phyloP scores from a whole-genome alignment of 2,329 filamentous ascomycete species.

The Aspergillus piperis region DNA sequence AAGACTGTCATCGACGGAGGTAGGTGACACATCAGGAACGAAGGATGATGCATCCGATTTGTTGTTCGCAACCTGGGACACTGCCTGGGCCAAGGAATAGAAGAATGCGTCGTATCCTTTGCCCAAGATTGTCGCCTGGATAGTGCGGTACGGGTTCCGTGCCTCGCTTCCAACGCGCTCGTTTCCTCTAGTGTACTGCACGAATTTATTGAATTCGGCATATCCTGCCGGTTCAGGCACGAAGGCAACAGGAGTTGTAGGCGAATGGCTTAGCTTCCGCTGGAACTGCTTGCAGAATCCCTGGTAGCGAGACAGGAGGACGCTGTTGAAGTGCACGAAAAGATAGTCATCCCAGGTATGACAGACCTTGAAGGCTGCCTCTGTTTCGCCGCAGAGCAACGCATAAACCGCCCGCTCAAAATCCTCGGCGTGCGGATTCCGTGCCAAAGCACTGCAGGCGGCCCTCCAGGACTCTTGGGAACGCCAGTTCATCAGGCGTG shows the following conservation, averaged over 20 bases:
- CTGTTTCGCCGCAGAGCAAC: slow-evolving; percentile 79
- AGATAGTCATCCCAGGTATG: slow-evolving; percentile 82
- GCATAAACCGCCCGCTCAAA: slow-evolving; percentile 91
- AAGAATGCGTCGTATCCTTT: slow-evolving; percentile 47
- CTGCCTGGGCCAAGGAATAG: slow-evolving; percentile 42
- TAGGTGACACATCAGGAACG: slow-evolving; percentile 50
- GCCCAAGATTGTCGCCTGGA: slow-evolving; percentile 47
- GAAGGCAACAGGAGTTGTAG: slow-evolving; percentile 56
- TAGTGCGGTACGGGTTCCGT: slow-evolving; percentile 47
- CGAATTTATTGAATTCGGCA: slow-evolving; percentile 40
- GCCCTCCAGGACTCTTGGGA: slow-evolving; percentile 42
- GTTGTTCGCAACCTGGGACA: slow-evolving; percentile 37
- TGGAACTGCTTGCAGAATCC: slow-evolving; percentile 56
- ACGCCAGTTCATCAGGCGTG: slow-evolving; percentile 45
- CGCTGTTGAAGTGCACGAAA: slow-evolving; percentile 84
- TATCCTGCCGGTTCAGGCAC: slow-evolving; percentile 57
- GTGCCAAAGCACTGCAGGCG: slow-evolving; percentile 50
- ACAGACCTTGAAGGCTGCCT: slow-evolving; percentile 75
- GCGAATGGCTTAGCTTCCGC: slow-evolving; percentile 53
- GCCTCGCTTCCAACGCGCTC: slow-evolving; percentile 41
- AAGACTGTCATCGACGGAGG: slow-evolving; percentile 52
- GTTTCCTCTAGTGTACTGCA: slow-evolving; percentile 38
- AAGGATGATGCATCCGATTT: slow-evolving; percentile 31
- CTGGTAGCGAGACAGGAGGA: slow-evolving; percentile 78
- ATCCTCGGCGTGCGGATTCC: slow-evolving; percentile 66